Evolutionary conservation across 2,329 filamentous ascomycete genomes (phyloP).

Genomic region (Pleurostoma richardsiae): DNA sequence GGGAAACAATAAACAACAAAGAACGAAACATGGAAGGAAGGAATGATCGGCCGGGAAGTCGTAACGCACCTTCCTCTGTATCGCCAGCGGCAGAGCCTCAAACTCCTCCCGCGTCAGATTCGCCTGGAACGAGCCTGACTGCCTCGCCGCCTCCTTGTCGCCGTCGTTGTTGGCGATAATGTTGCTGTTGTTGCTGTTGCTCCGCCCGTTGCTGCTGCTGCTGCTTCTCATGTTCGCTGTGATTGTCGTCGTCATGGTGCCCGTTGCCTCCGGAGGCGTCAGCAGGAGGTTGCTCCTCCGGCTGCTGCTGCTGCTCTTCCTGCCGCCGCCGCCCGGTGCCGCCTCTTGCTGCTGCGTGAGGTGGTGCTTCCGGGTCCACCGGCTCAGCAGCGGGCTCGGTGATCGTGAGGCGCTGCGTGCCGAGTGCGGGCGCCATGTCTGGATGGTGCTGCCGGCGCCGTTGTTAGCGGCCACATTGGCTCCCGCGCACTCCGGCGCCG

Average conservation of each 20-base stretch:
- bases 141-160: constrained; percentile 14
- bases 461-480: neutral
- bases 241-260: no score
- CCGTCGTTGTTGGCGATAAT: constrained; percentile 12
- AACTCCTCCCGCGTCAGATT: constrained; percentile 39
- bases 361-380: constrained; percentile 4
- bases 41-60: neutral
- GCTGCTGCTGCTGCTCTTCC: neutral
- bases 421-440: constrained; percentile 14
- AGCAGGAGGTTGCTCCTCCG: neutral
- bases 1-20: neutral
- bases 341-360: constrained; percentile 1
- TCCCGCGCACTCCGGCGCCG: neutral
- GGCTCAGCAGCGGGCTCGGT: constrained; percentile 3
- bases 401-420: constrained; percentile 5
- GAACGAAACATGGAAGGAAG: neutral
- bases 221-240: neutral
- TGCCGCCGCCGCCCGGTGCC: neutral
- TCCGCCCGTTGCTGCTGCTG: neutral
- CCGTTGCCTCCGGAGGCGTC: no score
- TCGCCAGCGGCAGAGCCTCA: constrained; percentile 42
- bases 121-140: constrained; percentile 16
- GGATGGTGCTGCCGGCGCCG: neutral
- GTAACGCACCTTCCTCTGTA: constrained; percentile 43
- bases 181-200: constrained; percentile 8